Percentiles rank a stretch among this genome's conserved stretches.
Evolutionary conservation across 345 rosid genomes (phyloP).

Genomic region (Brassica napus): Da-Ae NC_063445.1:1885501-1886000

Average conservation of each 20-base stretch:
- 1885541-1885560: not conserved
- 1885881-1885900: slow-evolving; percentile 25
- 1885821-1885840: not conserved
- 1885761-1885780: too few relatives aligned
- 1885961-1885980: not conserved
- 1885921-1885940: slow-evolving; percentile 2
- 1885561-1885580: not conserved
- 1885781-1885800: too few relatives aligned
- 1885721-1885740: too few relatives aligned
- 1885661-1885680: slow-evolving; percentile 72
- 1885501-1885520: not conserved
- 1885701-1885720: slow-evolving; percentile 50
- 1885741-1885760: too few relatives aligned
- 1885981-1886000: not conserved
- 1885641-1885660: slow-evolving; percentile 73
- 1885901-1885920: slow-evolving; percentile 42
- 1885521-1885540: not conserved
- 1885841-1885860: not conserved
- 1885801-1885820: not conserved
- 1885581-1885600: too few relatives aligned
- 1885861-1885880: slow-evolving; percentile 11
- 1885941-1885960: slow-evolving; percentile 14
- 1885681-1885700: slow-evolving; percentile 82
- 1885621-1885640: slow-evolving; percentile 58
- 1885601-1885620: not conserved